Evolutionary conservation across 495 filamentous ascomycete genomes (phyloP), one percentile per base, ranked within the genome.

Genomic region (Penicillium paxilli): DNA sequence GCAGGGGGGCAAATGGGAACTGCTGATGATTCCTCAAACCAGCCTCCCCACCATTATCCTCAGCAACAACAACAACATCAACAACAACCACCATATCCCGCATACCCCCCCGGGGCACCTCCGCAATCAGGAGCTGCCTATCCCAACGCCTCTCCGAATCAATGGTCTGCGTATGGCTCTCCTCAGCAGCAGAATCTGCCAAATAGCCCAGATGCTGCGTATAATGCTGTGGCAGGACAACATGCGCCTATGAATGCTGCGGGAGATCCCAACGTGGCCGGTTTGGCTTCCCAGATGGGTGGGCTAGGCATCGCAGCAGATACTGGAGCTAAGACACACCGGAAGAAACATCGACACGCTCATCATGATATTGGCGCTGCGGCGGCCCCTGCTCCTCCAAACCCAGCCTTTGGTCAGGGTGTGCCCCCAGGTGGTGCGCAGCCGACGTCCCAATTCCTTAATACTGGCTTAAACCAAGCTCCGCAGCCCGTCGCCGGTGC

Each of bases 261-360:
- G 7, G 67, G 61, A 52, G 71, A 76, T 49, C 76, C 74, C 7
- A 59, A 67, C 32, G 74, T 81, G 69, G 84, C 78, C 23, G 86
- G 83, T 21, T 68, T 98, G 57, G 77, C 89, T 26, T 83, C 86
- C n/a, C 91, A 97, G 70, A 92, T 98, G 92, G 86, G 88, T 30
- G 83, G 84, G 11, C 81, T 95, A 79, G 85, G 80, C 12, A 77
- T 98, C 60, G 85, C 84, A 48, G 77, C 80, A 54, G 88, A 91
- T 51, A 78, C 80, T 49, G 78, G 72, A 33, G 68, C 71, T 33
- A 80, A 79, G 28, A 63, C 81, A 55, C 87, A 84, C 62, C 92
- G 88, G 76, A 98, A 98, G 83, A 96, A 96, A 80, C 86, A 96
- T 60, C 79, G 92, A 28, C 92, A 96, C 73, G 94, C 90, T 48